Percentiles rank a stretch among this genome's conserved stretches.
Conservation (phyloP, 345 rosid species). For the Acer saccharum region DNA sequence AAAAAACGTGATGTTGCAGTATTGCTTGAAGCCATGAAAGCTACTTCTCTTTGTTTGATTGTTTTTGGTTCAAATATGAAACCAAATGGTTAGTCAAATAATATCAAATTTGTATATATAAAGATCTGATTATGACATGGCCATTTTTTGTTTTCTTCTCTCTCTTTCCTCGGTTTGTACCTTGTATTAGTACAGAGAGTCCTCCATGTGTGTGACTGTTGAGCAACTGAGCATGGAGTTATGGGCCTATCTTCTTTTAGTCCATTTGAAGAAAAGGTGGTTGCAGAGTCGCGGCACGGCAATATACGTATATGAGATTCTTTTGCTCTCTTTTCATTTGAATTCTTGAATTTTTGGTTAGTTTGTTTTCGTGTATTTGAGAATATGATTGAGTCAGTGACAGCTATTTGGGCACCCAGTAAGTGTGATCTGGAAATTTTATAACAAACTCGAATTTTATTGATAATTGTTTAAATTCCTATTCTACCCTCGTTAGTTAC, state of each 20-base stretch:
- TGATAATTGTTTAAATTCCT: background rate
- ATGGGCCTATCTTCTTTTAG: background rate
- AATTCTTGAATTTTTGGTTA: background rate
- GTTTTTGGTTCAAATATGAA: background rate
- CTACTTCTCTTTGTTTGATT: constrained; percentile 25
- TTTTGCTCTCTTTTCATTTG: background rate
- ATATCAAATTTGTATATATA: background rate
- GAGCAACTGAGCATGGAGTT: background rate
- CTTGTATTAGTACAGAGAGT: too few relatives aligned
- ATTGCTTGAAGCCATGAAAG: constrained; percentile 28
- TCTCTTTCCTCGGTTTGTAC: background rate
- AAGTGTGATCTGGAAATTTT: background rate
- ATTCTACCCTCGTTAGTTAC: background rate
- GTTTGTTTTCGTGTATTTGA: background rate
- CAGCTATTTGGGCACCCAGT: constrained; percentile 9
- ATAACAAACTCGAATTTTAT: background rate
- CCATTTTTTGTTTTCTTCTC: constrained; percentile 4
- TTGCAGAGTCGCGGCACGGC: background rate
- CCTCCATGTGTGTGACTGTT: background rate
- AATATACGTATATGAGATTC: background rate
- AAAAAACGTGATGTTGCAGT: constrained; percentile 17
- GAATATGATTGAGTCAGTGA: background rate
- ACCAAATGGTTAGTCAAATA: constrained; percentile 14
- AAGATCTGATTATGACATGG: constrained; percentile 26
- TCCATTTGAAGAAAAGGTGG: background rate